These are phyloP conservation scores for Ustilago vetiveriae DNA, from an alignment of 1,284 basidiomycete genomes.

Conservation along the genomic window DNA sequence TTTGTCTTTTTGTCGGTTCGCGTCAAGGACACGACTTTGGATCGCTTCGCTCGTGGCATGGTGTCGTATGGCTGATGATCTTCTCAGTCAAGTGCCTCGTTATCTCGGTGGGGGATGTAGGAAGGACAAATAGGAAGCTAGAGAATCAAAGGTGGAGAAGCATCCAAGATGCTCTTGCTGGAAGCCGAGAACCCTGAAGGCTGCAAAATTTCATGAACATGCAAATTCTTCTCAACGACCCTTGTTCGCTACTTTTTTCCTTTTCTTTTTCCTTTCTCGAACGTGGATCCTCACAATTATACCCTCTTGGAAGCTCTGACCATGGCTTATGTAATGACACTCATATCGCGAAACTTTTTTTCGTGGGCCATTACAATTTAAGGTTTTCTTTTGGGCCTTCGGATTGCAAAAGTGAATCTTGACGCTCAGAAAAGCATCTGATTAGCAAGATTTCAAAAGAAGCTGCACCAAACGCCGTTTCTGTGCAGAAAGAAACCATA, in stretches of 20 bases:
- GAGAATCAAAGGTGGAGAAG: conserved; percentile 21
- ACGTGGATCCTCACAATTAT: no score
- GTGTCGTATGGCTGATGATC: background rate
- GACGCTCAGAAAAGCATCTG: conserved; percentile 4
- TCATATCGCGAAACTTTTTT: conserved; percentile 1
- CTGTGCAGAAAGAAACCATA: no score
- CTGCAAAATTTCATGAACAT: conserved; percentile 30
- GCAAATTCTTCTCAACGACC: conserved; percentile 43
- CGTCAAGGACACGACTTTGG: conserved; percentile 70
- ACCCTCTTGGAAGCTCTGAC: conserved; percentile 26
- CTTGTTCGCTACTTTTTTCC: conserved; percentile 9
- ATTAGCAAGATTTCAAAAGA: conserved; percentile 6
- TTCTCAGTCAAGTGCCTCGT: background rate
- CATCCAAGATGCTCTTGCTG: background rate
- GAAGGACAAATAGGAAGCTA: background rate
- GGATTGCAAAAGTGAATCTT: background rate
- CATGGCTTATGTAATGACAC: conserved; percentile 22
- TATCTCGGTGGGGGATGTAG: background rate
- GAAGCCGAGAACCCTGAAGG: conserved; percentile 1
- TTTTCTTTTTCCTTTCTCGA: conserved; percentile 1
- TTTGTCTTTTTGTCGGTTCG: conserved; percentile 71
- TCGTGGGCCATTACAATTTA: conserved; percentile 1
- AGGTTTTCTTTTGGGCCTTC: conserved; percentile 10
- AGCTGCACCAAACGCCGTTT: background rate
- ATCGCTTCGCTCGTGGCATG: conserved; percentile 68